These are phyloP conservation scores for Blastocystis sp. DNA, from an alignment of 352 stramenopile species.

Conservation along the genomic window DNA sequence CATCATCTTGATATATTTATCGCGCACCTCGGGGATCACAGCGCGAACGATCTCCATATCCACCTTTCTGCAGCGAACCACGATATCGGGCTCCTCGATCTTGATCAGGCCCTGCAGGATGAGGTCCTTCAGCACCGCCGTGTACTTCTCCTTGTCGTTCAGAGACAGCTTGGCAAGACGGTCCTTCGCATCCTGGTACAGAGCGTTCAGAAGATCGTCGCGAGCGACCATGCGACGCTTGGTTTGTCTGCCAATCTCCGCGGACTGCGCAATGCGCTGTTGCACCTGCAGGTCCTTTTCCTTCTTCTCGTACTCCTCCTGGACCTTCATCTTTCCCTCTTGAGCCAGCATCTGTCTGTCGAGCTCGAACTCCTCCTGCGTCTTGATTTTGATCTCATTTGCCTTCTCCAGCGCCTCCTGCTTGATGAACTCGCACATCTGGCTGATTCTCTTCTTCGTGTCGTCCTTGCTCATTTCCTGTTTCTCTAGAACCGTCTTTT, in stretches of 20 bases:
- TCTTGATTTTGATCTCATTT: conserved; percentile 96
- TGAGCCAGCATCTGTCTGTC: conserved; percentile 97
- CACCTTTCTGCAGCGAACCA: conserved; percentile 83
- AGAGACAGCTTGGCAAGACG: conserved; percentile 75
- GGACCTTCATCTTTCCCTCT: conserved; percentile 93
- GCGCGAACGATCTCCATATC: conserved; percentile 84
- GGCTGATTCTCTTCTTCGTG: conserved; percentile 85
- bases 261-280: conserved; percentile 75
- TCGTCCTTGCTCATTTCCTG: conserved; percentile 79
- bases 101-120: too few species aligned
- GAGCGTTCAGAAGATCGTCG: conserved; percentile 81
- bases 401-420: conserved; percentile 98
- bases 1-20: conserved; percentile 81
- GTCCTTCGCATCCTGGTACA: conserved; percentile 71
- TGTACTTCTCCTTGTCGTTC: conserved; percentile 84
- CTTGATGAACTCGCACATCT: conserved; percentile 98
- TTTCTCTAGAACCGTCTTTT: too few species aligned
- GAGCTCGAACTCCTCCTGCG: conserved; percentile 96
- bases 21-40: conserved; percentile 80
- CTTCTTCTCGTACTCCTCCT: conserved; percentile 93
- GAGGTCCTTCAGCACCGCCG: conserved; percentile 84
- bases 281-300: conserved; percentile 89
- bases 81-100: conserved; percentile 77
- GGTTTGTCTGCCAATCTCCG: conserved; percentile 58
- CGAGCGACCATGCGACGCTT: conserved; percentile 87